Evolutionary conservation across 2,329 filamentous ascomycete species (phyloP).

Genomic region (Plenodomus biglobosus): DNA sequence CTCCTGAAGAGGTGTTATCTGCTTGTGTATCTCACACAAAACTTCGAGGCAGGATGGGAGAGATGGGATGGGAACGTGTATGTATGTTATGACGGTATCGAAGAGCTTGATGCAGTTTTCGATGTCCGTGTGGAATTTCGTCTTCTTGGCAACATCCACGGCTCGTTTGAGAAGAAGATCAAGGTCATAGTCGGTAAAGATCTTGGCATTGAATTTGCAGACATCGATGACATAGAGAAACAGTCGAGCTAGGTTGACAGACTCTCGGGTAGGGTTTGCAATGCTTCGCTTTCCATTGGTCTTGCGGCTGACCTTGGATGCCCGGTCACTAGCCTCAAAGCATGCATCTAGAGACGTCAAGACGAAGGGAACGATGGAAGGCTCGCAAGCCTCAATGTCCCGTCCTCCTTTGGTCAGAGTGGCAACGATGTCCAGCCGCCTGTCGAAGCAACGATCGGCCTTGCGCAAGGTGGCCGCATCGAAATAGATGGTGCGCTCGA

Average conservation of each 20-base stretch:
- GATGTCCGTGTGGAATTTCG: constrained; percentile 65
- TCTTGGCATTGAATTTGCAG: constrained; percentile 74
- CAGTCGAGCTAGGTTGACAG: constrained; percentile 55
- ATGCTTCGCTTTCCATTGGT: constrained; percentile 28
- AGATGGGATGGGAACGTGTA: constrained; percentile 64
- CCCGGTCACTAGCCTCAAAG: constrained; percentile 38
- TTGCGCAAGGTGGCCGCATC: constrained; percentile 35
- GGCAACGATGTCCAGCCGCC: constrained; percentile 39
- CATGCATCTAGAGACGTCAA: constrained; percentile 35
- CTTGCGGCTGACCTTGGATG: constrained; percentile 26
- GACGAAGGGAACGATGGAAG: constrained; percentile 38
- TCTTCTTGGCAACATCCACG: constrained; percentile 68
- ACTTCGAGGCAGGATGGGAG: constrained; percentile 69
- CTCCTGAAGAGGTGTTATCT: constrained; percentile 62
- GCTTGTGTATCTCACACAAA: constrained; percentile 69
- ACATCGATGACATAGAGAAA: constrained; percentile 68
- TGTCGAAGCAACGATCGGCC: constrained; percentile 33
- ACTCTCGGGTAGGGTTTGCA: constrained; percentile 27
- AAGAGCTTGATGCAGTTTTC: constrained; percentile 68
- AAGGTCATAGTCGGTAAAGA: constrained; percentile 64
- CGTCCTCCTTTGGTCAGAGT: constrained; percentile 43
- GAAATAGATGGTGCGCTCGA: constrained; percentile 46
- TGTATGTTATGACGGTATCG: constrained; percentile 71
- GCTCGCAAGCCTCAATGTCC: constrained; percentile 44
- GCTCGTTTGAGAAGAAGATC: constrained; percentile 63